Percentiles rank a stretch among this genome's conserved stretches.
Evolutionary conservation across 257 asterid genomes (phyloP).

Genomic region (Nyctanthes arbortristis): DNA sequence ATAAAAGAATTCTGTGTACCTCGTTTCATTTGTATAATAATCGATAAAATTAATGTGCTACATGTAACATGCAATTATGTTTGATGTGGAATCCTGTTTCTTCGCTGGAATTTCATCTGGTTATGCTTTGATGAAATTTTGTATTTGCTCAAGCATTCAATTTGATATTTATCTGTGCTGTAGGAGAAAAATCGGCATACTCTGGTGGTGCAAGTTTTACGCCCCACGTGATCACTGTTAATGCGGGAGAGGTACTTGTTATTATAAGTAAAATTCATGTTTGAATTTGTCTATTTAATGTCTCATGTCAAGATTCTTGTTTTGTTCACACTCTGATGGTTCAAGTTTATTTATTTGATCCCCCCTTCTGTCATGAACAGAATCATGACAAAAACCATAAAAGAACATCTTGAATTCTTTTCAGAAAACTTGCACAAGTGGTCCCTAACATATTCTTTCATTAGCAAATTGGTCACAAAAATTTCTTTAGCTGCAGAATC

Average conservation of each 20-base stretch:
- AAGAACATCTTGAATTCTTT: too few species aligned
- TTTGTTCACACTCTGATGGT: background rate
- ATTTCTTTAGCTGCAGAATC: background rate
- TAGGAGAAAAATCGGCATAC: slow-evolving; percentile 44
- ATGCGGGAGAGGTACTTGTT: slow-evolving; percentile 75
- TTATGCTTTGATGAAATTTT: background rate
- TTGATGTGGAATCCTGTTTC: background rate
- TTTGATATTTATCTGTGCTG: slow-evolving; percentile 22
- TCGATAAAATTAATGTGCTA: background rate
- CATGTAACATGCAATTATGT: background rate
- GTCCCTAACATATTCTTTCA: background rate
- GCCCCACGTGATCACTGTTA: slow-evolving; percentile 75
- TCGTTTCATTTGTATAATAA: background rate
- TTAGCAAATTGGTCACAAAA: background rate
- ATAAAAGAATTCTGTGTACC: too few species aligned
- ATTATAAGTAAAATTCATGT: background rate
- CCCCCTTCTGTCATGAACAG: too few species aligned
- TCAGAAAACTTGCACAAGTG: background rate
- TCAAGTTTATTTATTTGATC: background rate
- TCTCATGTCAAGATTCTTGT: background rate
- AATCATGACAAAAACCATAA: too few species aligned
- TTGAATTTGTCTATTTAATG: background rate
- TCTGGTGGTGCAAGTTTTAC: slow-evolving; percentile 68
- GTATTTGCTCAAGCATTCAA: slow-evolving; percentile 1
- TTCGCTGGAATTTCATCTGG: background rate